Conservation (phyloP, 78 protist genomes). For the Guillardia theta region DNA sequence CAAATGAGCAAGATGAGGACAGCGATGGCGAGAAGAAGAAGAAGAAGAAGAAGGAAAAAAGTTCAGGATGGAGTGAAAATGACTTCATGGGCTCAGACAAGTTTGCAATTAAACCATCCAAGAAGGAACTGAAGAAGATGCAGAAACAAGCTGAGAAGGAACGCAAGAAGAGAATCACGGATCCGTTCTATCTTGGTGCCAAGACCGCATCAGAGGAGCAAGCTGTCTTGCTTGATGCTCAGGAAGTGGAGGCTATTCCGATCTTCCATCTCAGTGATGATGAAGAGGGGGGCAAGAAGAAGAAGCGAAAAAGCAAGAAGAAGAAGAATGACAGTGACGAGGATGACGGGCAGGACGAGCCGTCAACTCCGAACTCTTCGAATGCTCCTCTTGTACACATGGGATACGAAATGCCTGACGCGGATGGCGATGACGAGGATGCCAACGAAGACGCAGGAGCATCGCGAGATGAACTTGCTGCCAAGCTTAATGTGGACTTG, state of each 20-base stretch:
- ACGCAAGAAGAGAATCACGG: background rate
- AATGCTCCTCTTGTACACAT: background rate
- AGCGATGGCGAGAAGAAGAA: background rate
- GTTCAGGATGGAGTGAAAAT: background rate
- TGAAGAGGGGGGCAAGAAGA: background rate
- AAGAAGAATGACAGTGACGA: background rate
- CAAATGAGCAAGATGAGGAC: background rate
- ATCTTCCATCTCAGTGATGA: slow-evolving; percentile 1
- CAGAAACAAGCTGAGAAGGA: background rate
- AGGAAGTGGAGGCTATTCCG: background rate
- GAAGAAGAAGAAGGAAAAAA: background rate
- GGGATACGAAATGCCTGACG: slow-evolving; percentile 32
- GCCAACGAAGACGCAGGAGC: background rate
- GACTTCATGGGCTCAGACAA: background rate
- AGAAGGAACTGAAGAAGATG: slow-evolving; percentile 23
- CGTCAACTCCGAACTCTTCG: background rate
- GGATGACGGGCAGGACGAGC: background rate
- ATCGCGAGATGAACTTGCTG: background rate
- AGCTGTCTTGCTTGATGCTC: background rate
- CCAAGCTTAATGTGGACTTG: background rate
- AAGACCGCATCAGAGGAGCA: background rate
- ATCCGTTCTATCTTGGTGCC: slow-evolving; percentile 29
- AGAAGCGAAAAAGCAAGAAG: background rate
- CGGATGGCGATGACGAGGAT: background rate
- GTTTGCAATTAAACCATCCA: background rate